Evolutionary conservation across 2,329 filamentous ascomycete species (phyloP).

Genomic region (Microcera coccophila): DNA sequence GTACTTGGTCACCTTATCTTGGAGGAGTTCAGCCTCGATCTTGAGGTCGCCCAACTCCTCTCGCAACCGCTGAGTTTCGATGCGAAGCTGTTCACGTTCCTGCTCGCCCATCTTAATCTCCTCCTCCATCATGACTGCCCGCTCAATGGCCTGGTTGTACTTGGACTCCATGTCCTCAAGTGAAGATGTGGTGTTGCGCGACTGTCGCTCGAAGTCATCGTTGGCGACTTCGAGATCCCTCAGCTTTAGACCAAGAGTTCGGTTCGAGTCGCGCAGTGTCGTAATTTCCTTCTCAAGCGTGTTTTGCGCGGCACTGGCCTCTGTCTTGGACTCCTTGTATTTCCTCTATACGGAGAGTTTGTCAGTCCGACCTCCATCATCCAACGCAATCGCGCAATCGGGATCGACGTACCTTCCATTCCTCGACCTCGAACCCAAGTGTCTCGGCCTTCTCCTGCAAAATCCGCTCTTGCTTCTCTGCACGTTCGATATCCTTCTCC

Average conservation of each 20-base stretch:
- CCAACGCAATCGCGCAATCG: conserved; percentile 2
- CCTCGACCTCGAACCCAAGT: conserved; percentile 84
- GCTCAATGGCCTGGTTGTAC: conserved; percentile 90
- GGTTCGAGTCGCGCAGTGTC: conserved; percentile 76
- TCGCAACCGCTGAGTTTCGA: conserved; percentile 83
- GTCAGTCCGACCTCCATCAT: background rate
- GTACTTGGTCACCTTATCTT: conserved; percentile 83
- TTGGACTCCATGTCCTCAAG: conserved; percentile 96
- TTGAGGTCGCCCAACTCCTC: conserved; percentile 91
- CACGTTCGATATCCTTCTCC: conserved; percentile 92
- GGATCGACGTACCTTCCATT: conserved; percentile 83
- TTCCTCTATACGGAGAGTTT: conserved; percentile 66
- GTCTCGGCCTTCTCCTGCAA: conserved; percentile 84
- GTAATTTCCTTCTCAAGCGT: conserved; percentile 94
- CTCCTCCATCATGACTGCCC: conserved; percentile 88
- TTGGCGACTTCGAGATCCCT: conserved; percentile 97
- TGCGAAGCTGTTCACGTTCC: conserved; percentile 82
- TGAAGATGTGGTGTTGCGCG: conserved; percentile 90
- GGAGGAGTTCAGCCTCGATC: conserved; percentile 89
- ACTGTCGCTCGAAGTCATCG: conserved; percentile 96
- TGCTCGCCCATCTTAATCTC: conserved; percentile 89
- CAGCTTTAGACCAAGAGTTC: conserved; percentile 75
- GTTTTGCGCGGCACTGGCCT: conserved; percentile 81
- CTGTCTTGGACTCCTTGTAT: conserved; percentile 89
- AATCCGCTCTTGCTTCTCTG: conserved; percentile 85